A percentile compares a stretch with the other conserved stretches of the same genome.
These are phyloP conservation scores for Boletus barrowsii DNA, from an alignment of 768 basidiomycete species.

Conservation along the genomic window DNA sequence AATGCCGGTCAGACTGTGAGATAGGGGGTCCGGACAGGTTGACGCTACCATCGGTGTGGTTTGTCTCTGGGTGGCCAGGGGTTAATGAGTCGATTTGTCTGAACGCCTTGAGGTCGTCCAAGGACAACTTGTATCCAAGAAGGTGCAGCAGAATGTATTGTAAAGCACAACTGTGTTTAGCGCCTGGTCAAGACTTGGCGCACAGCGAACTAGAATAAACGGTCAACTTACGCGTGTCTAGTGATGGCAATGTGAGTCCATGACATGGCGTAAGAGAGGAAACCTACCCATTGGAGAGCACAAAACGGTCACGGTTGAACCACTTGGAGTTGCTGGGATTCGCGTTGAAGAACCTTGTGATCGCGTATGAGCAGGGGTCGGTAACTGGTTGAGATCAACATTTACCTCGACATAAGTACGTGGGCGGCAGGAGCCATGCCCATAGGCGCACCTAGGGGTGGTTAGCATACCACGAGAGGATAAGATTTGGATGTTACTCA, in stretches of 20 bases:
- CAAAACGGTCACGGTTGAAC: constrained; percentile 97
- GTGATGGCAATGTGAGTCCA: constrained; percentile 7
- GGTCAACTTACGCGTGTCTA: constrained; percentile 67
- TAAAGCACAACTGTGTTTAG: constrained; percentile 70
- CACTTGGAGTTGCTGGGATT: constrained; percentile 89
- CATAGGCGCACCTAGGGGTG: constrained; percentile 77
- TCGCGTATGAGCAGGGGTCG: neutral
- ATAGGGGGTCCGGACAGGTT: neutral
- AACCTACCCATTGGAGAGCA: constrained; percentile 88
- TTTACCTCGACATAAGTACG: constrained; percentile 71
- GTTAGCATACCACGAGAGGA: constrained; percentile 2
- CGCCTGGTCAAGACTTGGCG: constrained; percentile 1
- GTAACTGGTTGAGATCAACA: neutral
- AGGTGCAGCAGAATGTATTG: constrained; percentile 93
- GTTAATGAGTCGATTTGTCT: constrained; percentile 88
- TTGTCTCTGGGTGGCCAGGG: constrained; percentile 87
- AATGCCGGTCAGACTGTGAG: constrained; percentile 4
- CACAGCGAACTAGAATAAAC: neutral
- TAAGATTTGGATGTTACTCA: neutral
- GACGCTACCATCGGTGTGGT: constrained; percentile 57
- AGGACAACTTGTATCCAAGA: constrained; percentile 84
- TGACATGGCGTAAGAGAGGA: neutral
- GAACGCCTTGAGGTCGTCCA: constrained; percentile 93
- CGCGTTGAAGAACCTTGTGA: constrained; percentile 72
- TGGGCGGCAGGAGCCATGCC: constrained; percentile 87